Conservation (phyloP, 2,329 filamentous ascomycete species). For the Botrytis byssoidea region DNA sequence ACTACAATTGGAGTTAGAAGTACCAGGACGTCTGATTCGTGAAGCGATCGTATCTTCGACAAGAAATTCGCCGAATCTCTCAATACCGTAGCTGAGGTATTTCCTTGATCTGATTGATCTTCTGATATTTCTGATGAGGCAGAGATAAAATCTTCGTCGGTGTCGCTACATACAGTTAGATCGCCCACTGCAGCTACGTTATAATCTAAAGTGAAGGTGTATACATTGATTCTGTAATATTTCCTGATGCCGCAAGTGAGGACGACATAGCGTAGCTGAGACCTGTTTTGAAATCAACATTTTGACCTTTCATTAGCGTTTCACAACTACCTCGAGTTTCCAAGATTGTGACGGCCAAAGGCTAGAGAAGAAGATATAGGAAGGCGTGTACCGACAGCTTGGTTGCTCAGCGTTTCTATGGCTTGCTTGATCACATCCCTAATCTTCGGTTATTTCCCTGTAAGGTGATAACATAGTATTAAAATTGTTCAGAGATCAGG, state of each 20-base stretch:
- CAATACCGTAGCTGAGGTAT: constrained; percentile 25
- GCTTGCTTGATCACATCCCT: constrained; percentile 13
- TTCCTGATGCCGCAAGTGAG: not conserved
- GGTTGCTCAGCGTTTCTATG: constrained; percentile 15
- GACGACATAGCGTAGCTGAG: constrained; percentile 16
- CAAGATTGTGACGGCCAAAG: constrained; percentile 4
- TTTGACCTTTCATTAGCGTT: not conserved
- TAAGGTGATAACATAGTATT: constrained; percentile 4
- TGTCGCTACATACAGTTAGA: constrained; percentile 11
- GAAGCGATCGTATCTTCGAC: constrained; percentile 48
- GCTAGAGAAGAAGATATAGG: not conserved
- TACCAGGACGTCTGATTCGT: constrained; percentile 55
- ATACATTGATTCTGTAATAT: constrained; percentile 16
- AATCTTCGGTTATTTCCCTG: constrained; percentile 11
- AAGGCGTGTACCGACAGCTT: constrained; percentile 13
- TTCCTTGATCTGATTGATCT: not conserved
- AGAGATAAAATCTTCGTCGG: constrained; percentile 13
- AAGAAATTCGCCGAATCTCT: constrained; percentile 45
- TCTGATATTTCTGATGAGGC: constrained; percentile 12
- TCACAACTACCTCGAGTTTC: constrained; percentile 12
- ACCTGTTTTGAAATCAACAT: constrained; percentile 21
- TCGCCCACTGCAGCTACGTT: not conserved
- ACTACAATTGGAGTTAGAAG: constrained; percentile 58
- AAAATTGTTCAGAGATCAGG: constrained; percentile 1
- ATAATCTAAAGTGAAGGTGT: not conserved